These are phyloP conservation scores for Stylosanthes scabra DNA, from an alignment of 331 rosid genomes.

Conservation along the genomic window DNA sequence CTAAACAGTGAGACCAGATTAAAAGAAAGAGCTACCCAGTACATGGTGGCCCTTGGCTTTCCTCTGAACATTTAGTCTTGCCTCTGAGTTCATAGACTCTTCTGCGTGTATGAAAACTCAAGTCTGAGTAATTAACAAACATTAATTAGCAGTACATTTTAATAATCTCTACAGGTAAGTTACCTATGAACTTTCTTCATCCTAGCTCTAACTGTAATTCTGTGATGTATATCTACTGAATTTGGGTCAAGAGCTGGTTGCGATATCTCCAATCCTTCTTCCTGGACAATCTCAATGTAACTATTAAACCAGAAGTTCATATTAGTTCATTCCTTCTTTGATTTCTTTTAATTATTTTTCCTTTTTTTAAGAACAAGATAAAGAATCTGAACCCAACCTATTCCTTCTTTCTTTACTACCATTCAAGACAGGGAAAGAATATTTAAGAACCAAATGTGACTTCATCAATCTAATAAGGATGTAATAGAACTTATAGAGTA, in stretches of 20 bases:
- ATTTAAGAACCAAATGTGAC: slow-evolving; percentile 12
- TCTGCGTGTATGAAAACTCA: slow-evolving; percentile 50
- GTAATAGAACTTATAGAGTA: not conserved
- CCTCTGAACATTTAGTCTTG: slow-evolving; percentile 71
- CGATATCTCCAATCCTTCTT: slow-evolving; percentile 85
- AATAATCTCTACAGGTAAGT: slow-evolving; percentile 2
- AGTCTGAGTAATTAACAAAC: slow-evolving; percentile 25
- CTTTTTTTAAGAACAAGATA: not conserved
- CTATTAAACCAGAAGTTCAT: slow-evolving; percentile 50
- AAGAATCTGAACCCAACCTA: not conserved
- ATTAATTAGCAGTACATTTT: not conserved
- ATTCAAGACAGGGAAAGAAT: not conserved
- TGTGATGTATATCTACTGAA: slow-evolving; percentile 85
- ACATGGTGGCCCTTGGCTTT: slow-evolving; percentile 89
- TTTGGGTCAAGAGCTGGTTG: slow-evolving; percentile 94
- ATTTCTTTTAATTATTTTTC: too few relatives aligned
- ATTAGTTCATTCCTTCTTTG: not conserved
- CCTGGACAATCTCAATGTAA: slow-evolving; percentile 71
- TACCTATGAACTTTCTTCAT: slow-evolving; percentile 86
- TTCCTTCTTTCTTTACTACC: not conserved
- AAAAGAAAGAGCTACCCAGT: slow-evolving; percentile 61
- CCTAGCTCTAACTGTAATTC: slow-evolving; percentile 81
- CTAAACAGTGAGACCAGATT: slow-evolving; percentile 4
- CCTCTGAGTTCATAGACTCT: slow-evolving; percentile 85
- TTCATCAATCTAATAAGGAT: slow-evolving; percentile 10